Base-by-base conservation (phyloP, 306 rosid species). In the Dalbergia cochinchinensis region DNA sequence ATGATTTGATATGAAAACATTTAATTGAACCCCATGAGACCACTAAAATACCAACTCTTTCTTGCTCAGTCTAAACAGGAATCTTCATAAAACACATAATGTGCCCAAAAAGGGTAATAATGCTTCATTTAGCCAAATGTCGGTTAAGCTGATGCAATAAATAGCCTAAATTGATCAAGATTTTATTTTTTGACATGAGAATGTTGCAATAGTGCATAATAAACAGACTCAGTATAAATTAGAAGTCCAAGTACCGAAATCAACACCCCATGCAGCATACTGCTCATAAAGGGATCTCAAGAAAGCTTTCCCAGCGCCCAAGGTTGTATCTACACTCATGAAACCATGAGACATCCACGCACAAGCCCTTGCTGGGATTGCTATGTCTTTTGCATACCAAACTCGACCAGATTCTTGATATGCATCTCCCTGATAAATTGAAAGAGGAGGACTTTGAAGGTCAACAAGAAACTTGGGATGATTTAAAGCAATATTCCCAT, bases 201-300 rank as follows among this genome's bases (percentile, higher is more conserved):
- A 9, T 41, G 11, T 18, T 70, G 81, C 34, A 35, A 71, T 35
- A 82, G 19, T 16, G 73, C 22, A 59, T 55, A 47, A 42, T 65
- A 60, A 81, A 60, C 68, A 82, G 37, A 41, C 73, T 20, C 31
- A 26, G 31, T 26, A 68, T 62, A 71, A 62, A 82, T 67, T 65
- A 31, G 71, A 64, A 39, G 73, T 74, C 26, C 74, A 80, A 41
- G 73, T 93, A 93, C 99, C 98, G 79, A 93, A 93, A 88, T 93
- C 98, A 88, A 96, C 97, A 77, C 92, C 92, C 99, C 98, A 93
- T 13, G 84, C 85, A 47, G 96, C 97, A 85, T 91, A 93, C 86
- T 93, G 99, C 80, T 70, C 71, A 85, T 93, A 89, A 33, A 96
- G 96, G 71, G 99, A 96, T 76, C 88, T 89, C 86, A 96, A 75